Conservation (phyloP, 148 eudicot species). For the Fagopyrum homotropicum region DNA sequence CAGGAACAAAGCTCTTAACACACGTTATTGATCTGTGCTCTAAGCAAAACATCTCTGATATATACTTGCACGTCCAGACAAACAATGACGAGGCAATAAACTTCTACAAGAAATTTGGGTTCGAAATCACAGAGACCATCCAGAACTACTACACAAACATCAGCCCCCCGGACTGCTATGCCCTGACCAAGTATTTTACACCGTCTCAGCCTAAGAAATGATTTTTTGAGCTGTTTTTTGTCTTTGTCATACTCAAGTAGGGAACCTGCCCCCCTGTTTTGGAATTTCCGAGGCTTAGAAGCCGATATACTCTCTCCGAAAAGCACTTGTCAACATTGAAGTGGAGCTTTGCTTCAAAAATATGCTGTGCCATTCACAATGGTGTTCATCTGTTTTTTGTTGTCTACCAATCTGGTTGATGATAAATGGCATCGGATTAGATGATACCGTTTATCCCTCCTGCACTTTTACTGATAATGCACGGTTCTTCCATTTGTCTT, state of each 20-base stretch:
- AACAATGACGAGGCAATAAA: constrained; percentile 88
- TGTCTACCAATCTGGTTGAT: no score
- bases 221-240: neutral
- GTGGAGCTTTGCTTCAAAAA: no score
- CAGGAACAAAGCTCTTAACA: constrained; percentile 78
- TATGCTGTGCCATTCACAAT: no score
- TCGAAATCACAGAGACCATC: constrained; percentile 85
- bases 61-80: constrained; percentile 93
- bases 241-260: neutral
- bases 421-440: no score
- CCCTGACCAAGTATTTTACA: constrained; percentile 51
- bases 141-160: constrained; percentile 74
- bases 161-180: constrained; percentile 85
- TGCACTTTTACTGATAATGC: no score
- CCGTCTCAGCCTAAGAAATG: constrained; percentile 48
- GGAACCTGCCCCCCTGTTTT: no score
- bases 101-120: constrained; percentile 88
- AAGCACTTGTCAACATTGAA: no score
- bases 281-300: no score
- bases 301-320: no score
- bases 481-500: no score
- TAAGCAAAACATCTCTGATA: constrained; percentile 71
- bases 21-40: constrained; percentile 64
- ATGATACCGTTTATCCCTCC: no score
- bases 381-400: no score